Conservation (phyloP, 257 asterid species). For the Solanum clarkiae region DNA sequence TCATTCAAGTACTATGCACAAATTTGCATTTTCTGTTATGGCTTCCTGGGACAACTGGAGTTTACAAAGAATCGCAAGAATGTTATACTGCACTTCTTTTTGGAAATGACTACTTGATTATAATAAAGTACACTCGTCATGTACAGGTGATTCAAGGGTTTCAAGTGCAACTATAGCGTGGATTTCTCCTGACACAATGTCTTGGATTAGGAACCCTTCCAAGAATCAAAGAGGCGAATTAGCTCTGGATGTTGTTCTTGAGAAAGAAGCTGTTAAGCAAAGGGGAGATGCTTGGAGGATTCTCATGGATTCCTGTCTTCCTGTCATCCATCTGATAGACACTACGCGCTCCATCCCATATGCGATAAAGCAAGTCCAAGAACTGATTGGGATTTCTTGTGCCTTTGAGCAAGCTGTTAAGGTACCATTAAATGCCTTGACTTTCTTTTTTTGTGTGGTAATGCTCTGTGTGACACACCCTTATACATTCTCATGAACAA, state of each 20-base stretch:
- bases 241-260: constrained; percentile 70
- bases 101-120: not conserved
- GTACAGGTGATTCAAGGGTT: constrained; percentile 84
- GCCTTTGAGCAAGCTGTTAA: constrained; percentile 98
- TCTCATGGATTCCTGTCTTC: constrained; percentile 83
- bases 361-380: constrained; percentile 86
- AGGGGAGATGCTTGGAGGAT: constrained; percentile 96
- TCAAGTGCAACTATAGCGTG: constrained; percentile 54
- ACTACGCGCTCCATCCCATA: constrained; percentile 65
- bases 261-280: constrained; percentile 60
- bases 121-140: constrained; percentile 1
- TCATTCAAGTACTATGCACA: not conserved
- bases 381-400: constrained; percentile 92
- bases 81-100: not conserved
- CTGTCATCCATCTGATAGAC: constrained; percentile 71
- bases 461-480: not conserved
- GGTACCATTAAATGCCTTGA: constrained; percentile 30
- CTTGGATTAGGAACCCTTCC: constrained; percentile 64
- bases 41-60: not conserved
- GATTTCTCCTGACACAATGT: constrained; percentile 61
- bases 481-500: not conserved
- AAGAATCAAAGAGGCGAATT: constrained; percentile 64
- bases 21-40: not conserved
- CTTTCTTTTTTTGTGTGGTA: not conserved
- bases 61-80: not conserved